Conservation (phyloP, 306 rosid species). For the Mucuna pruriens region DNA sequence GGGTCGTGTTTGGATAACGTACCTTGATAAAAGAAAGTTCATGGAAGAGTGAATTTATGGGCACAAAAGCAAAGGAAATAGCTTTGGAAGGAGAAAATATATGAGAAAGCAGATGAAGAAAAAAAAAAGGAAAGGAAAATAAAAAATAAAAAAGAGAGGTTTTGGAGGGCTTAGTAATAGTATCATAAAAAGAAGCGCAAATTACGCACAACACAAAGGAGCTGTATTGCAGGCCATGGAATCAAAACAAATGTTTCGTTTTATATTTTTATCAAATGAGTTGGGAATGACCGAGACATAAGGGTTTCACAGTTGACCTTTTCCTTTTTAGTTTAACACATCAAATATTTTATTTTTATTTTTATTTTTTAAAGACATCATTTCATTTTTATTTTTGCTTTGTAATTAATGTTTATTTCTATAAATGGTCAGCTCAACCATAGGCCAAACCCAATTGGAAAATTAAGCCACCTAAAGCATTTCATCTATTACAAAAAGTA, state of each 20-base stretch:
- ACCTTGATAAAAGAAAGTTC: slow-evolving; percentile 56
- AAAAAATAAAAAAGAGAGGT: not conserved
- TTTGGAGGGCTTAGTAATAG: not conserved
- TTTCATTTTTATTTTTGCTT: not conserved
- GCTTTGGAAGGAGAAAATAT: slow-evolving; percentile 27
- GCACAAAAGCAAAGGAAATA: slow-evolving; percentile 25
- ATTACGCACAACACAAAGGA: slow-evolving; percentile 37
- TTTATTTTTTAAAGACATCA: too few relatives aligned
- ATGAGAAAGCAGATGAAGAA: slow-evolving; percentile 10
- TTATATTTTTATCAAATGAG: slow-evolving; percentile 24
- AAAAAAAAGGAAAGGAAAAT: slow-evolving; percentile 24
- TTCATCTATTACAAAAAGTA: too few relatives aligned
- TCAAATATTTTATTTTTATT: too few relatives aligned
- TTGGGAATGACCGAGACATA: slow-evolving; percentile 27
- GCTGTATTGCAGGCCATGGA: slow-evolving; percentile 53
- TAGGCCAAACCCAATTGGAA: too few relatives aligned
- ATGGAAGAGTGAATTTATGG: slow-evolving; percentile 42
- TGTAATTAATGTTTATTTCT: not conserved
- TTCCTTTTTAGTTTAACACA: not conserved
- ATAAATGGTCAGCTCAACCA: too few relatives aligned
- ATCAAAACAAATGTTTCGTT: slow-evolving; percentile 8
- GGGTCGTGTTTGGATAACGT: slow-evolving; percentile 35
- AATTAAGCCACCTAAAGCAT: too few relatives aligned
- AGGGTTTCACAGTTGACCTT: slow-evolving; percentile 34
- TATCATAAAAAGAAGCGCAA: slow-evolving; percentile 27